Percentiles rank a stretch among this genome's conserved stretches.
phyloP scores from a whole-genome alignment of 2,329 filamentous ascomycete genomes.

The Talaromyces sp. region DNA sequence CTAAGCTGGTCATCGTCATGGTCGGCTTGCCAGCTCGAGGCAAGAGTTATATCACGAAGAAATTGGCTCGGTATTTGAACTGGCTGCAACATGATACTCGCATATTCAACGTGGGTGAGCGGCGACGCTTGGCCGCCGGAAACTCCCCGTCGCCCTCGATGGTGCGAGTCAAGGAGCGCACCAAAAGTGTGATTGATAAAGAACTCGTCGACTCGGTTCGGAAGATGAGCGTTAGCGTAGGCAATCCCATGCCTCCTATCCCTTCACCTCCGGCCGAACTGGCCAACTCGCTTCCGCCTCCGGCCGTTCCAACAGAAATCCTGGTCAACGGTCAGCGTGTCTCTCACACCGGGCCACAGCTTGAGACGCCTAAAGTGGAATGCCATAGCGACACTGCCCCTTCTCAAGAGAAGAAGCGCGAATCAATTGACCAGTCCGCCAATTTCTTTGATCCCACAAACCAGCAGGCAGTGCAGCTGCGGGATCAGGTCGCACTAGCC shows the following conservation, averaged over 20 bases:
- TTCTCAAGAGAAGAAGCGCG: conserved; percentile 27
- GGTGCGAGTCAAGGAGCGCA: conserved; percentile 13
- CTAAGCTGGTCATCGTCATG: conserved; percentile 98
- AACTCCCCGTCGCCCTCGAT: conserved; percentile 30
- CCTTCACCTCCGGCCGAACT: conserved; percentile 18
- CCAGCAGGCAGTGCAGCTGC: conserved; percentile 68
- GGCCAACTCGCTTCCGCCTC: conserved; percentile 30
- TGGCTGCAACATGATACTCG: conserved; percentile 95
- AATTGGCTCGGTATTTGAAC: conserved; percentile 87
- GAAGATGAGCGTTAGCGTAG: conserved; percentile 35
- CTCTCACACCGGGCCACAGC: conserved; percentile 4
- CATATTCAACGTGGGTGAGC: conserved; percentile 97
- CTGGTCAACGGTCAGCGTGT: conserved; percentile 49
- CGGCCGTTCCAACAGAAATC: conserved; percentile 46
- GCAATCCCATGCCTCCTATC: conserved; percentile 14
- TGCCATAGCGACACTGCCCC: conserved; percentile 14
- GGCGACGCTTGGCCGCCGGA: conserved; percentile 69
- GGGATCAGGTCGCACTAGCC: conserved; percentile 87
- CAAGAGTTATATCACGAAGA: conserved; percentile 99
- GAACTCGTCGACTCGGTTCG: conserved; percentile 40
- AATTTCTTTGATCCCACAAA: conserved; percentile 93
- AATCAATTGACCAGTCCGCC: conserved; percentile 77
- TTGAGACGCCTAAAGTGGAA: neutral
- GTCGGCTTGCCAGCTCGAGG: conserved; percentile 90
- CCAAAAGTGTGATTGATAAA: conserved; percentile 29